These are phyloP conservation scores for Teratosphaeriaceae sp. DNA, from an alignment of 2,329 filamentous ascomycete genomes.

Conservation along the genomic window DNA sequence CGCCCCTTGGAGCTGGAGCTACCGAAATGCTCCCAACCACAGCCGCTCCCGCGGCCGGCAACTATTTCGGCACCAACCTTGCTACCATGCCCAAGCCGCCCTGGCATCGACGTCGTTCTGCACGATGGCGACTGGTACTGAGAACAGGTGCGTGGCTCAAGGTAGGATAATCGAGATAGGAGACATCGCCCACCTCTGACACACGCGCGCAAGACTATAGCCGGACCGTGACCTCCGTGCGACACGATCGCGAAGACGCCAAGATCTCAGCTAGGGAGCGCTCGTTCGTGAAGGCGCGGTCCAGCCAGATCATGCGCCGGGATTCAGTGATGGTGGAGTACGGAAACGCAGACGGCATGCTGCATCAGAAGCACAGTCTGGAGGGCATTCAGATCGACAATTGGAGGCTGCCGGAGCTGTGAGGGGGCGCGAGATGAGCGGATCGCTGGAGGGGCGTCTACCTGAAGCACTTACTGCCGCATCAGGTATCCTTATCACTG, in stretches of 20 bases:
- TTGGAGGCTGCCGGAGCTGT: constrained; percentile 1
- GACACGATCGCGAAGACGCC: constrained; percentile 1
- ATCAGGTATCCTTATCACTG: too few species aligned
- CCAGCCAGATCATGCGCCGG: constrained; percentile 1
- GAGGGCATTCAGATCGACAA: background rate
- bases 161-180: too few species aligned
- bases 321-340: constrained; percentile 4
- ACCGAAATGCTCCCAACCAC: background rate
- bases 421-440: too few species aligned
- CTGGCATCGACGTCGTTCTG: too few species aligned
- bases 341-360: background rate
- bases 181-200: too few species aligned
- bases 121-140: background rate
- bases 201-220: background rate
- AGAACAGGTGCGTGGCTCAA: background rate
- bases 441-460: too few species aligned
- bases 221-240: constrained; percentile 3
- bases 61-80: too few species aligned
- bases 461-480: too few species aligned
- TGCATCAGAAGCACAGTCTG: background rate
- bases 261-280: background rate
- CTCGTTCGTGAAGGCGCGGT: background rate
- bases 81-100: too few species aligned
- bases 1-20: background rate
- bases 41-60: background rate